These are phyloP conservation scores for Lentinula guzmanii DNA, from an alignment of 768 basidiomycete species.

Conservation along the genomic window DNA sequence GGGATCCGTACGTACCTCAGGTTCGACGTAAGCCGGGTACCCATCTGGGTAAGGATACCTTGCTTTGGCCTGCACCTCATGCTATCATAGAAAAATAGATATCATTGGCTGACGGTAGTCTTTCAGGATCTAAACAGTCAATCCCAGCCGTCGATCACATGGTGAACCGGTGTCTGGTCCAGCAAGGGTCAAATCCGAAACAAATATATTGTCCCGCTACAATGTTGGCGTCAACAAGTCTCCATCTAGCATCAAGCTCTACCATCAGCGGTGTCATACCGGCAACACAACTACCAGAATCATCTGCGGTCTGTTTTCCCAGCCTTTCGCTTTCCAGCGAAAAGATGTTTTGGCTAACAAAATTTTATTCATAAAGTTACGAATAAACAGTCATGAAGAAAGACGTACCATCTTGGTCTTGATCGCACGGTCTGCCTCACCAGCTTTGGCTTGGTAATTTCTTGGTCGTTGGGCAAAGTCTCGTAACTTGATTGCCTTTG, in stretches of 20 bases:
- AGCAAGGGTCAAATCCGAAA: too few species aligned
- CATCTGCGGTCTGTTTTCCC: conserved; percentile 68
- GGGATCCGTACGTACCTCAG: not conserved
- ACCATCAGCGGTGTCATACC: not conserved
- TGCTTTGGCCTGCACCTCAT: not conserved
- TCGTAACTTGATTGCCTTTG: conserved; percentile 75
- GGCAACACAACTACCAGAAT: not conserved
- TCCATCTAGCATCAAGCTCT: not conserved
- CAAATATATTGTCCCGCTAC: too few species aligned
- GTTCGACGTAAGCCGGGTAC: not conserved
- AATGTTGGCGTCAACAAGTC: too few species aligned
- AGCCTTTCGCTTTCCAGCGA: conserved; percentile 76
- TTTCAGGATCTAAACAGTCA: too few species aligned
- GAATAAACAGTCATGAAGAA: not conserved
- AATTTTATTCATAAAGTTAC: not conserved
- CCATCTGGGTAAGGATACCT: not conserved
- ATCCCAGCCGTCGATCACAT: too few species aligned
- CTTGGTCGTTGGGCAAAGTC: conserved; percentile 83
- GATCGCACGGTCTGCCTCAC: conserved; percentile 83
- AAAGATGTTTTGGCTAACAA: conserved; percentile 78
- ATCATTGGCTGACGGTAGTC: too few species aligned
- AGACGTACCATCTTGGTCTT: conserved; percentile 71
- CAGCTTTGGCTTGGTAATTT: conserved; percentile 85
- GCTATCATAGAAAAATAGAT: too few species aligned
- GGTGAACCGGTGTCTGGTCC: too few species aligned